Evolutionary conservation across 805 yeast genomes (phyloP), one percentile per base, ranked within the genome.

Genomic region (Hanseniaspora clermontiae): DNA sequence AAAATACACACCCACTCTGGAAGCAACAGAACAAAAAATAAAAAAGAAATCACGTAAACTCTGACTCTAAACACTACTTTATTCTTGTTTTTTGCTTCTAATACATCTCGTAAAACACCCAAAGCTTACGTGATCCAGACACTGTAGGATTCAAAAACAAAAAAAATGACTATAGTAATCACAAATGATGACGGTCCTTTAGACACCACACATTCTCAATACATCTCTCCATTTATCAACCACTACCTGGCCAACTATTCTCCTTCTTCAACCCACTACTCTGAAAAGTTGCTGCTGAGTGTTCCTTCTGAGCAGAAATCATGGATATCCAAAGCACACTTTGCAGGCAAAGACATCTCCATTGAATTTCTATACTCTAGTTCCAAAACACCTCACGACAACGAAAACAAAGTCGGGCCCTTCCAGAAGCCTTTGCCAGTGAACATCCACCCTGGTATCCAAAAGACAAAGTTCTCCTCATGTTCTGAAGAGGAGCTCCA

Each of bases 101-200:
- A n/a, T n/a, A n/a, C n/a, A n/a, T n/a, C n/a, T n/a, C n/a, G n/a
- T n/a, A n/a, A n/a, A n/a, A n/a, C n/a, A n/a, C n/a, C n/a, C n/a
- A n/a, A n/a, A n/a, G n/a, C n/a, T n/a, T n/a, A n/a, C n/a, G n/a
- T n/a, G n/a, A n/a, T n/a, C 27, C 27, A 24, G 27, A 24, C 27
- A 24, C 27, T 24, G 27, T 24, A 24, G 9, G 10, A 17, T 11
- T 29, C 12, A 19, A 19, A 6, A 34, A 37, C 17, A 19, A 42
- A 17, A 15, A 19, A 47, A 27, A 48, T 56, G 56, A 34, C 58
- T 29, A 73, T 78, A 12, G 68, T 78, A 51, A 63, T 93, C 43
- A 91, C 97, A 11, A 91, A 91, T 69, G 98, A 91, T 69, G 98
- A 91, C 66, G 98, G 98, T 40, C 97, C 97, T 0, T 83, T 93